Evolutionary conservation across 108 stramenopile genomes (phyloP), one percentile per base, ranked within the genome.

Genomic region (Cylindrotheca fusiformis): DNA sequence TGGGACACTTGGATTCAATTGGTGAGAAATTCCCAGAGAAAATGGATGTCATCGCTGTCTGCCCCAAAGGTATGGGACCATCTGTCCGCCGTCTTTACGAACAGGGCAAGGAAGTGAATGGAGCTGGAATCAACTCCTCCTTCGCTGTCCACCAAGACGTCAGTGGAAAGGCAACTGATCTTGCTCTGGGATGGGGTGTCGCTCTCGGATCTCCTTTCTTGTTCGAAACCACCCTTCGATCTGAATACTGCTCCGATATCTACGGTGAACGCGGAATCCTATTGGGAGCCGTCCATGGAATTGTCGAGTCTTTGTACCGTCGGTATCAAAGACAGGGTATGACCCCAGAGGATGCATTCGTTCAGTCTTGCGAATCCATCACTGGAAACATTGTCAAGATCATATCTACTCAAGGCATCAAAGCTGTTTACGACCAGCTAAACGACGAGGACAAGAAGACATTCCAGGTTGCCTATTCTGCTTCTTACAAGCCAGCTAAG

Each of bases 11-110:
- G 24, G 96, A 98, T 27, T 86, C 89, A 48, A 95, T 96, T 52
- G 94, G 94, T 44, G 92, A 96, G 69, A 70, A 63, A 4, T 98
- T 98, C 90, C 95, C 97, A n/a, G 92, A 88, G 28, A 75, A 89
- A 62, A 95, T 96, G 91, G 95, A 96, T 74, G 97, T 98, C 22
- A 96, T 98, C 72, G 95, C 95, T 31, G 97, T 98, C 32, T 96
- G 95, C 76, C 97, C 97, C 84, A 98, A 98, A 93, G 97, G 97
- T 51, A 98, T 98, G 97, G 97, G 97, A 49, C 97, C 97, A 49
- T 94, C 93, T 49, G 97, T 98, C 46, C 94, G 97, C 65, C 90
- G 97, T 77, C 86, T 98, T 27, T 98, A 98, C 78, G 97, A 98
- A 83, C 97, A 98, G 75, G 97, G 97, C 47, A 98, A 98, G 91